Evolutionary conservation across 495 filamentous ascomycete species (phyloP).

Genomic region (Lophiotrema nucula): DNA sequence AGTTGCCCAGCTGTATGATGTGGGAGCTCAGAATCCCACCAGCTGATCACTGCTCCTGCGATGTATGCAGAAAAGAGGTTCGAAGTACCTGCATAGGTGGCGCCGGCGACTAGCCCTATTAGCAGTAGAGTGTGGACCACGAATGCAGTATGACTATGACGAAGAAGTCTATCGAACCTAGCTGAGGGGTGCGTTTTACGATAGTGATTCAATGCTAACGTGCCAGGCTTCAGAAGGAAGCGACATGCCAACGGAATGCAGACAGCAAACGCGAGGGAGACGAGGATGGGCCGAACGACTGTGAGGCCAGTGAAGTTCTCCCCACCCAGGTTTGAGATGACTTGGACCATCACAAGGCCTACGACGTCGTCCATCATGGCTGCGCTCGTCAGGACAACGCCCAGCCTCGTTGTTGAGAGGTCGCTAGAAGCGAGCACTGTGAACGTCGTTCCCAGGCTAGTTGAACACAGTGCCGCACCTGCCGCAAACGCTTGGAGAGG

Average conservation of each 20-base stretch:
- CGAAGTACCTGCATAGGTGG: constrained; percentile 65
- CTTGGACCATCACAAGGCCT: constrained; percentile 75
- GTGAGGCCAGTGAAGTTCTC: constrained; percentile 45
- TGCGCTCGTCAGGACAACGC: constrained; percentile 66
- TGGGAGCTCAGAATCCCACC: constrained; percentile 48
- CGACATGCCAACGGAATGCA: constrained; percentile 48
- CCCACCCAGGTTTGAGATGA: constrained; percentile 54
- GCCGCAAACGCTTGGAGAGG: constrained; percentile 68
- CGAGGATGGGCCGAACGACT: constrained; percentile 58
- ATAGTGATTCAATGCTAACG: constrained; percentile 25
- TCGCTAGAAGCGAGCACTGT: constrained; percentile 62
- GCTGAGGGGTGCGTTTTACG: constrained; percentile 14
- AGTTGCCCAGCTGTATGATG: constrained; percentile 5
- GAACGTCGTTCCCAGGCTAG: constrained; percentile 77
- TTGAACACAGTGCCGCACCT: constrained; percentile 73
- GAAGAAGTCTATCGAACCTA: constrained; percentile 1
- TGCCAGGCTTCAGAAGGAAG: constrained; percentile 46
- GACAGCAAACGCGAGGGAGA: constrained; percentile 57
- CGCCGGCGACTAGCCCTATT: constrained; percentile 54
- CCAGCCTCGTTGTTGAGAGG: constrained; percentile 60
- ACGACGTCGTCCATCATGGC: constrained; percentile 85
- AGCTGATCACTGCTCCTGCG: constrained; percentile 59
- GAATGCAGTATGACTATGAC: constrained; percentile 39
- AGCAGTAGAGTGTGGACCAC: constrained; percentile 49
- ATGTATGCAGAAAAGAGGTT: constrained; percentile 70